Evolutionary conservation across 768 basidiomycete genomes (phyloP), one percentile per base, ranked within the genome.

Genomic region (Macrocybe gigantea): DNA sequence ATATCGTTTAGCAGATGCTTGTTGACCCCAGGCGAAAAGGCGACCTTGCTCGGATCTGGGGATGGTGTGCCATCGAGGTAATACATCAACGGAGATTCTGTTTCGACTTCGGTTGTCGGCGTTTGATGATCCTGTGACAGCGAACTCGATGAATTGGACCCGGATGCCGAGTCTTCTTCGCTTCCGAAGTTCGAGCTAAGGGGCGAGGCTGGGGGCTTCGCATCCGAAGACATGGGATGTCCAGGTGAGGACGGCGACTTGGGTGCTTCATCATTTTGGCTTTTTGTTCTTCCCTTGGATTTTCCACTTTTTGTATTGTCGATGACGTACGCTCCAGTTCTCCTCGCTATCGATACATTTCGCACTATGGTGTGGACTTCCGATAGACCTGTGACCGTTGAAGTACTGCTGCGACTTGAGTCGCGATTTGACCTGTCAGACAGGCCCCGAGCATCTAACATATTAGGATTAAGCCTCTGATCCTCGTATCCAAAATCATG

Each of bases 321-420:
- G 35, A 80, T 60, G 12, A 80, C 69, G 38, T 74, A 77, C n/a
- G 80, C 79, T 7, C 75, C 68, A 9, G 77, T 71, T 44, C 75
- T 66, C 48, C 76, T 66, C 22, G 72, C 77, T 8, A 82, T 63
- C 14, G 69, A 73, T 7, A 70, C 75, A 45, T 66, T 68, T 42
- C 73, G 63, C 6, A 78, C 73, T 43, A 78, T 68, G 7, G 66
- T 68, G 10, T 69, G 58, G 12, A 64, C 51, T 2, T 54, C 54
- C n/a, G 61, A 59, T 11, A 73, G 54, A 15, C 58, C 66, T 1
- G 66, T 67, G 9, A 80, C 72, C 2, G 74, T 75, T 15, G 74
- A 73, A 8, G 70, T 66, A 51, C 71, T 73, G 54, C 73, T 75
- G 46, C 70, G 63, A 49, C 63, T 72, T 9, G 77, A 77, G 54